A percentile compares a stretch with the other conserved stretches of the same genome.
Evolutionary conservation across 225 moss, liverwort and hornwort genomes (phyloP).

Genomic region (Bryoerythrophyllum caledonicum): DNA sequence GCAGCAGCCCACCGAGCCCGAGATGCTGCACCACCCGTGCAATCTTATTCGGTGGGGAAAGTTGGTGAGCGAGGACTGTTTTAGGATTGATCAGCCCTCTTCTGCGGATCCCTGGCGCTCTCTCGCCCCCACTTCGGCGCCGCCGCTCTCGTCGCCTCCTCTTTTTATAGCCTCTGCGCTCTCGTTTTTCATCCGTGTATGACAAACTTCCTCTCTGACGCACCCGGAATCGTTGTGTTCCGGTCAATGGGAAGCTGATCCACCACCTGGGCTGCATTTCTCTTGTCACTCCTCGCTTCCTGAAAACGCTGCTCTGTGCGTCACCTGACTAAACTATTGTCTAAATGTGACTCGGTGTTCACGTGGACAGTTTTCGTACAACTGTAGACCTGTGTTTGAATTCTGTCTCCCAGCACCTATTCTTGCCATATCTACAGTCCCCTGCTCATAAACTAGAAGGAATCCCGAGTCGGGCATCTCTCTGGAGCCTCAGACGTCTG

Average conservation of each 20-base stretch:
- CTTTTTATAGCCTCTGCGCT: not conserved
- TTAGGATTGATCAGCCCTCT: not conserved
- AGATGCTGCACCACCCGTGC: conserved; percentile 15
- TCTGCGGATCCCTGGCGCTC: conserved; percentile 16
- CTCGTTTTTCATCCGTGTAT: too few relatives aligned
- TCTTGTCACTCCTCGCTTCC: not conserved
- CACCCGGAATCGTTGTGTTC: not conserved
- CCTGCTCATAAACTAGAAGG: too few relatives aligned
- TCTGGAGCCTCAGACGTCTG: not conserved
- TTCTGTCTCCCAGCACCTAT: not conserved
- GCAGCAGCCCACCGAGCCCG: conserved; percentile 25
- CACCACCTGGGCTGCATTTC: not conserved
- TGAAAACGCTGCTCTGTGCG: not conserved
- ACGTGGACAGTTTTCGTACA: not conserved
- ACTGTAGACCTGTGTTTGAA: not conserved
- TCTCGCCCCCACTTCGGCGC: not conserved
- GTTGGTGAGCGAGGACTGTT: conserved; percentile 16
- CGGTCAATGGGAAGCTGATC: not conserved
- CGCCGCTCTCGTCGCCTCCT: not conserved
- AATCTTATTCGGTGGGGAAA: conserved; percentile 4
- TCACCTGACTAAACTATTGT: not conserved
- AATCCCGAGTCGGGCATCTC: not conserved
- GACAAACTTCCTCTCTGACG: not conserved
- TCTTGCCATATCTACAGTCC: not conserved
- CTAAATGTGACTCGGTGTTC: not conserved